Conservation (phyloP, 495 filamentous ascomycete species). For the Penicillium ochrochloron region DNA sequence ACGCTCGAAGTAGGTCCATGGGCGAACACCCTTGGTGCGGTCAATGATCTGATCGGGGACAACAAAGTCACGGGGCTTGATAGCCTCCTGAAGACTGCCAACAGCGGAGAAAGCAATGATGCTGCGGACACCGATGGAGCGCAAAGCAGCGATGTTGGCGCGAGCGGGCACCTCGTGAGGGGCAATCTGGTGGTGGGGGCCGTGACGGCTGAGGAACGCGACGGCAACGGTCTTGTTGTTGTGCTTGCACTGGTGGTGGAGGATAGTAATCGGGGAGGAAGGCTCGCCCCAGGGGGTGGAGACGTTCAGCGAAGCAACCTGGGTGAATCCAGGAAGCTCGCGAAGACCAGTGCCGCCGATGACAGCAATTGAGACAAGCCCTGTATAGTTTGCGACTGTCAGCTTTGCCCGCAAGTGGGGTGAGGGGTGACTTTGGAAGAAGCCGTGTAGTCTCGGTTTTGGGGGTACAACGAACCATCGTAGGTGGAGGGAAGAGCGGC, state of each 20-base stretch:
- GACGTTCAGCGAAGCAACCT: constrained; percentile 73
- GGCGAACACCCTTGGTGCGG: constrained; percentile 90
- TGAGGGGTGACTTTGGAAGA: constrained; percentile 20
- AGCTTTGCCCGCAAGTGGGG: constrained; percentile 26
- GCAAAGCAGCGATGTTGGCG: constrained; percentile 94
- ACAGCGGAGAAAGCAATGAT: constrained; percentile 96
- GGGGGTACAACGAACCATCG: constrained; percentile 45
- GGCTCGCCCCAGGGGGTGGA: constrained; percentile 90
- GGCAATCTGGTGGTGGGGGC: constrained; percentile 81
- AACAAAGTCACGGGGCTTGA: constrained; percentile 94
- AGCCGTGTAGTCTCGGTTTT: background rate
- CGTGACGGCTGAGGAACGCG: constrained; percentile 94
- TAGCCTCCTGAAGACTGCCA: constrained; percentile 86
- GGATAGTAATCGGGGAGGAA: constrained; percentile 87
- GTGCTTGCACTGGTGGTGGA: constrained; percentile 73
- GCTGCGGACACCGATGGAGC: constrained; percentile 83
- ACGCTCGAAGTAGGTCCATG: constrained; percentile 94
- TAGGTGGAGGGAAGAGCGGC: constrained; percentile 59
- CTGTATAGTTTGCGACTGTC: constrained; percentile 46
- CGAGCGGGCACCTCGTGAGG: constrained; percentile 90
- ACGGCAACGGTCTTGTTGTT: constrained; percentile 66
- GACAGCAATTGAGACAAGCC: constrained; percentile 85
- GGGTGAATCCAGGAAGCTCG: constrained; percentile 73
- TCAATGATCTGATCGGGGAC: constrained; percentile 97
- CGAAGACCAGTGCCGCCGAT: constrained; percentile 94